Base-by-base conservation (phyloP, 1,139 yeast genomes). In the Yarrowia galli region DNA sequence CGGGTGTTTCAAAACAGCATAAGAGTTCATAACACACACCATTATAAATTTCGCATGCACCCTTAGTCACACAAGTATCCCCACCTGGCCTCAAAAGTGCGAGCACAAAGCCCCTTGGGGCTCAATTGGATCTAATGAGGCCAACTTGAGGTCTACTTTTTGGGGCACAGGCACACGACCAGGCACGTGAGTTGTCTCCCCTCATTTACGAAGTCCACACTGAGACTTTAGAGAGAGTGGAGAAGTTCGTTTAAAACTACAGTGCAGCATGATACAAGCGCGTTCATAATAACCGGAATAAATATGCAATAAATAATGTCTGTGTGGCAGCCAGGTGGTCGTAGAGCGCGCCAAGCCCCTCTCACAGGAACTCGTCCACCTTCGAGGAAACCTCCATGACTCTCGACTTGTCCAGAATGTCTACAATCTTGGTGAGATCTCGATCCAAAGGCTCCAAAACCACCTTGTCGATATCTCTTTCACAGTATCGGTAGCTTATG, bases 301-400 rank as follows among this genome's bases (percentile, higher is more conserved):
- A 28, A 28, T 28, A 28, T 28, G 32, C 9, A 35, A 35, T 35
- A 35, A 35, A 35, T 12, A 35, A 35, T 35, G 36, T 35, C 32
- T 28, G 8, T 28, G 32, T 28, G 32, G 32, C 32, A 28, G 32
- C 32, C n/a, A n/a, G n/a, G n/a, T n/a, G n/a, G n/a, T n/a, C n/a
- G n/a, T n/a, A n/a, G n/a, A n/a, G n/a, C n/a, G n/a, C n/a, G n/a
- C n/a, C n/a, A n/a, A n/a, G n/a, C n/a, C n/a, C n/a, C n/a, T n/a
- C n/a, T 28, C 32, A 28, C 32, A 58, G 13, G 20, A 42, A 42
- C 32, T 58, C 64, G 16, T 58, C 51, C 20, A 58, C 51, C 32
- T 28, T 58, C 5, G 40, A 7, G 15, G 51, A 18, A 4, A 58
- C 42, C 10, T 58, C 64, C 13, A 9, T 4, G 9, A 43, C 64